Base-by-base conservation (phyloP, 768 basidiomycete genomes). In the Naganishia onofrii region DNA sequence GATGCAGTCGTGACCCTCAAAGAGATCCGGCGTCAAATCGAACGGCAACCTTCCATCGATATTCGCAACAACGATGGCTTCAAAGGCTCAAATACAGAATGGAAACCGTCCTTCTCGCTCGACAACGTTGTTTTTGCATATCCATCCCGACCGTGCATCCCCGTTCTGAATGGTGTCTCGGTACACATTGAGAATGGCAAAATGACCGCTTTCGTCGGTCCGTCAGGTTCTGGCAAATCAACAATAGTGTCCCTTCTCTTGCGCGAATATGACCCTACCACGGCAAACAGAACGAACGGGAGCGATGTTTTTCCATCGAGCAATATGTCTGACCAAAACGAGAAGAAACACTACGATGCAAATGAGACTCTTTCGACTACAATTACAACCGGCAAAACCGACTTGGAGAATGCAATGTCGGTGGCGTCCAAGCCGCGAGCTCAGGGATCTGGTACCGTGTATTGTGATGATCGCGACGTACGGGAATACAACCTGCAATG, bases 151-250 rank as follows among this genome's bases (percentile, higher is more conserved):
- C 73, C 76, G 0, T 67, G 64, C 38, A 48, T 70, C 9, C 75
- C 76, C 51, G 74, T 71, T 0, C 70, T 81, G 10, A 73, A 80
- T 56, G 66, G 71, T 31, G 71, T 78, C 15, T 72, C 73, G 15
- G 23, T 79, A 15, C 21, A 34, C 9, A 74, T 80, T 51, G 64
- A 68, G 9, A 38, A 74, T n/a, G 80, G 78, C 8, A 72, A 74
- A 53, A 76, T 79, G 66, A 78, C 78, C 6, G 79, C 79, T 2
- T 67, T 79, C 7, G 78, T 79, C 23, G 79, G 79, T 48, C 77
- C 74, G 2, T 76, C 75, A 48, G 79, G 79, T 10, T 75, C 73
- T 21, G 79, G 80, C 3, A 81, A 81, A 56, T 72, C 71, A 29
- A 81, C 77, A 21, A 70, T 78, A 38, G 76, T 75, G 0, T 66